Evolutionary conservation across 768 basidiomycete species (phyloP), one percentile per base, ranked within the genome.

Genomic region (Mycena latifolia): DNA sequence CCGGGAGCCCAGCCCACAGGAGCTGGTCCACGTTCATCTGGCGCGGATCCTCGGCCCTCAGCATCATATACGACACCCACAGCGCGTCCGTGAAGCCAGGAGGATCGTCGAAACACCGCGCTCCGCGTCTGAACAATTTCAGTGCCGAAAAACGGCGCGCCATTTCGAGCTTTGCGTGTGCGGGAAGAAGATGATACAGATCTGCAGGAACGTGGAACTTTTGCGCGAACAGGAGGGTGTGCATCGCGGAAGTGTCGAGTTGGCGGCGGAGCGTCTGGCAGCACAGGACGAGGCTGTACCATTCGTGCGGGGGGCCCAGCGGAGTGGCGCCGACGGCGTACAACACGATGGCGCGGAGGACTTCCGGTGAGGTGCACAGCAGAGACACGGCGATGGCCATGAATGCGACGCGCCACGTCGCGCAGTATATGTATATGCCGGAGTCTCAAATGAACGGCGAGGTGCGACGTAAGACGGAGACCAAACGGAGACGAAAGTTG

Each of bases 51-150:
- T 87, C 83, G 66, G 89, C 88, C 33, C 88, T 81, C 45, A 88
- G 76, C 86, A 91, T 88, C 37, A 85, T 72, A 71, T 85, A 88
- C 55, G 86, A 81, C 0, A 81, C 81, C 78, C 85, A 85, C 31
- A 91, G 73, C 14, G 82, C 82, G 61, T 85, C 81, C 0, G 75
- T 77, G 11, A 87, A 72, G 18, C 68, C 59, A 29, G 80, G 75
- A 63, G 80, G 71, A 67, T 81, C 74, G 29, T 84, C 60, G 3
- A 63, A n/a, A 37, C 55, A 57, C 12, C 15, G 52, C 24, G 75
- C 72, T 9, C 76, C 76, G n/a, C 66, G 69, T 24, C 80, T 81
- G 73, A 89, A 79, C 55, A 82, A 72, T 17, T 82, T 79, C n/a
- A 88, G 78, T 0, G 83, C 82, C 2, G 58, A 63, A 61, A 80